phyloP scores from a whole-genome alignment of 2,329 filamentous ascomycete species.

The Hypoxylon sp. region DNA sequence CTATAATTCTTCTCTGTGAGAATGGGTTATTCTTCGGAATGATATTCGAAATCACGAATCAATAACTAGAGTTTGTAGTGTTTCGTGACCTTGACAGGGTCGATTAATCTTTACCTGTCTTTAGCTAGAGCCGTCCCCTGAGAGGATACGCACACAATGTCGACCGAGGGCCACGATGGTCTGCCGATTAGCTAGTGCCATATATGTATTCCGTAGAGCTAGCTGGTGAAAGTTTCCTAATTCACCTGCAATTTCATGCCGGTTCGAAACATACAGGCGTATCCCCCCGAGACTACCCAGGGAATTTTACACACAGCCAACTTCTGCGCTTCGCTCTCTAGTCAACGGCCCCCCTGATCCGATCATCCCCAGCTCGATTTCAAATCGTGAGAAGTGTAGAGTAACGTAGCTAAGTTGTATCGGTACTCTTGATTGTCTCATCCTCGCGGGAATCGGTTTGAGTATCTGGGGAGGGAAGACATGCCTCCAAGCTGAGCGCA shows the following conservation, averaged over 20 bases:
- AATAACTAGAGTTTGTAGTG: no score
- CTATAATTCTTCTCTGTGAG: not conserved
- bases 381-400: not conserved
- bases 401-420: not conserved
- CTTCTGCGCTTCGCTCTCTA: not conserved
- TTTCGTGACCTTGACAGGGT: no score
- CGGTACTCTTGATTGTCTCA: not conserved
- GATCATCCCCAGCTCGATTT: not conserved
- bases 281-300: no score
- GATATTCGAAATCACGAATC: not conserved
- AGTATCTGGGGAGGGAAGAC: not conserved
- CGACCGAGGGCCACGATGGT: not conserved
- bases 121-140: not conserved
- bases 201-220: not conserved
- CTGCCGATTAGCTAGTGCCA: not conserved
- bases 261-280: not conserved
- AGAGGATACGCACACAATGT: not conserved
- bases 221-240: not conserved
- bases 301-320: not conserved
- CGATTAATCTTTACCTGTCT: no score
- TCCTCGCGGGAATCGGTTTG: not conserved
- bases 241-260: not conserved
- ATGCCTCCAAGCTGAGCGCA: not conserved
- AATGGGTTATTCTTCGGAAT: not conserved
- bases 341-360: not conserved